Evolutionary conservation across 2,329 filamentous ascomycete genomes (phyloP), one percentile per base, ranked within the genome.

Genomic region (Arachnopeziza araneosa): DNA sequence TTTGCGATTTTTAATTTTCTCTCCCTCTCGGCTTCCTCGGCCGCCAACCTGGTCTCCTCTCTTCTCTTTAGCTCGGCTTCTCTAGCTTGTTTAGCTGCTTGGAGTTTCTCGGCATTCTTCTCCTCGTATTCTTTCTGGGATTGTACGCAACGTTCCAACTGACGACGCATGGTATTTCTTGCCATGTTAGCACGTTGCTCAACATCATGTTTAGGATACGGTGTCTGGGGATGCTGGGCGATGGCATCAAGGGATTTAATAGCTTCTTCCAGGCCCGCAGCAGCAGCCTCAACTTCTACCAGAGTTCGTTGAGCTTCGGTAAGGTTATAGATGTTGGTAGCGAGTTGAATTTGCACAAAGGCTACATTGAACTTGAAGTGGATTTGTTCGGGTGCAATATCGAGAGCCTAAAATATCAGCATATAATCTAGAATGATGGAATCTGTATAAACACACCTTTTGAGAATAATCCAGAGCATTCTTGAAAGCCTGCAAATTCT

Each of bases 101-200:
- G 84, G 2, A 98, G 83, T 74, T 95, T 96, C 69, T 89, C 86
- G 44, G 92, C 91, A 72, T 98, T 97, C 78, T 90, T 91, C 69
- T 92, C 88, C 74, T 99, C 95, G 74, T 96, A 98, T 64, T 96
- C 90, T 64, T 85, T 88, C 73, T 99, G 95, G 66, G 85, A 88
- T 65, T 91, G 87, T 54, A 93, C 84, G 4, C 90, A 89, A 69
- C 92, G 87, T 70, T 96, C 91, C 14, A 99, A 83, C 74, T 99
- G 93, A 69, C 91, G 92, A 65, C 90, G 88, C 77, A 96, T 91
- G 0, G 96, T 99, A 73, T 97, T 96, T 62, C 89, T 87, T 65
- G 91, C 93, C 95, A 99, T 99, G 79, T 91, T 96, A 51, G 95
- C 93, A 71, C 96, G 91, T 75, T 96, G 91, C 74, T 98, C 93